Conservation (phyloP, 768 basidiomycete genomes). For the Boletus sp. region DNA sequence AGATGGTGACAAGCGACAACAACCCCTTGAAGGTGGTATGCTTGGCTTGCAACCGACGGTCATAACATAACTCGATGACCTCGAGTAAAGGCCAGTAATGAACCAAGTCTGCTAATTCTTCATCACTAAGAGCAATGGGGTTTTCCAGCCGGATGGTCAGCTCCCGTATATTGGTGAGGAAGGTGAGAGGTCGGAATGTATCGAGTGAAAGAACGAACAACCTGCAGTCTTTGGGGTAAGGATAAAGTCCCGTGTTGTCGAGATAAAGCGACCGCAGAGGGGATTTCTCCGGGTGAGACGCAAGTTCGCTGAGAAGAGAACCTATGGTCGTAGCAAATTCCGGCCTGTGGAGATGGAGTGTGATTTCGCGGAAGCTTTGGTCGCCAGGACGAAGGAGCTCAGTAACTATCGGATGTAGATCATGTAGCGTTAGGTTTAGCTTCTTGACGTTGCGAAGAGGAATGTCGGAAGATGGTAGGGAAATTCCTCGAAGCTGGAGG, state of each 20-base stretch:
- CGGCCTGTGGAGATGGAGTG: no score
- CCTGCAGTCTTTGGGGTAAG: no score
- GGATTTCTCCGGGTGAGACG: not conserved
- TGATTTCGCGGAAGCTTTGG: no score
- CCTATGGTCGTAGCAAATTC: no score
- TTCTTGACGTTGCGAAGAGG: no score
- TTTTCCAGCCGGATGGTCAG: not conserved
- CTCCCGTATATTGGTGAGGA: not conserved
- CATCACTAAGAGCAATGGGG: not conserved
- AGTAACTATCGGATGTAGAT: no score
- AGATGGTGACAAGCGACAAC: not conserved
- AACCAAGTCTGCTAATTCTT: not conserved
- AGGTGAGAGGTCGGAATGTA: not conserved
- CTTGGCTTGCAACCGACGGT: not conserved
- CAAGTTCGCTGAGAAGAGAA: not conserved
- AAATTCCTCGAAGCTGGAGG: not conserved
- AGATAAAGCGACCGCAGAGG: not conserved
- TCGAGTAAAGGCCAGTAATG: not conserved
- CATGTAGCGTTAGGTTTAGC: no score
- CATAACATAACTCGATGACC: not conserved
- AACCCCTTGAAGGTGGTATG: not conserved
- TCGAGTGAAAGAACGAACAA: not conserved
- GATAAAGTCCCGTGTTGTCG: no score
- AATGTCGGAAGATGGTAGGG: no score
- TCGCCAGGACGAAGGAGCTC: no score